phyloP scores from a whole-genome alignment of 192 early-diverging fungal genomes.

The Rhizoclosmatium sp. region DNA sequence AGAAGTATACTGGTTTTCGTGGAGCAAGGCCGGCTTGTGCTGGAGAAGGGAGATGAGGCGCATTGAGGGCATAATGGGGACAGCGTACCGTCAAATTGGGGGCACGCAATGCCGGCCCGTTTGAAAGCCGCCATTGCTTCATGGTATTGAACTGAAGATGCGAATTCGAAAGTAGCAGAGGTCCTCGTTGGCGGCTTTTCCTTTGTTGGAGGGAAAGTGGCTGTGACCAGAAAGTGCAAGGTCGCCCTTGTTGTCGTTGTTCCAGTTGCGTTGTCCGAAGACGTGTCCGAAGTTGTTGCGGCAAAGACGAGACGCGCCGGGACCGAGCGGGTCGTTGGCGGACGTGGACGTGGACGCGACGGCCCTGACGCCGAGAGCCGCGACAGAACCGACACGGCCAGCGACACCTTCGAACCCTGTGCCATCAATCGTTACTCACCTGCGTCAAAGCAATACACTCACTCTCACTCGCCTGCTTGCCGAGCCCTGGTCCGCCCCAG shows the following conservation, averaged over 20 bases:
- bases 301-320: background rate
- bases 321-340: background rate
- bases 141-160: background rate
- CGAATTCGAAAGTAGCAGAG: background rate
- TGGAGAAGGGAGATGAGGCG: background rate
- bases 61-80: background rate
- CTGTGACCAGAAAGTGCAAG: background rate
- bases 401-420: too few species aligned
- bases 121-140: background rate
- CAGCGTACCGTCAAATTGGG: background rate
- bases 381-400: too few species aligned
- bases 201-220: background rate
- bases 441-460: too few species aligned
- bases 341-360: too few species aligned
- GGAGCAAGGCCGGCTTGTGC: background rate
- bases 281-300: background rate
- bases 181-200: background rate
- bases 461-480: too few species aligned
- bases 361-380: too few species aligned
- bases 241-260: too few species aligned
- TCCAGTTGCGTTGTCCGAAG: too few species aligned
- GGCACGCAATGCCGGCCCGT: background rate
- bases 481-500: too few species aligned
- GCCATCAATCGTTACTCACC: too few species aligned
- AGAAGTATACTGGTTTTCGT: slow-evolving; percentile 48